A percentile compares a stretch with the other conserved stretches of the same genome.
phyloP scores from a whole-genome alignment of 306 rosid species.

The Vigna angularis region DNA sequence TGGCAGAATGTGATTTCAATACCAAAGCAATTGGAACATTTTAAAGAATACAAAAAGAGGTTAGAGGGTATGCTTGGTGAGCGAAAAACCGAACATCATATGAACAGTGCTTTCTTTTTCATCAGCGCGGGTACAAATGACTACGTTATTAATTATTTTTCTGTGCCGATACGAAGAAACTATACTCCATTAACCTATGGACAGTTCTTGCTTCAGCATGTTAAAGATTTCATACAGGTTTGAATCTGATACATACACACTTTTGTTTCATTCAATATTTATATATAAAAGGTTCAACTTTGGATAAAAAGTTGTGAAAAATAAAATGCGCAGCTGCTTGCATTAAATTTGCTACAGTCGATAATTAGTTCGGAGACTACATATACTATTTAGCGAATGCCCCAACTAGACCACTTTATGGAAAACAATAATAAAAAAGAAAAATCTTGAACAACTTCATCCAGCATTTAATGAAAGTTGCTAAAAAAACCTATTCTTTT shows the following conservation, averaged over 20 bases:
- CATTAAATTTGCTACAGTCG: background rate
- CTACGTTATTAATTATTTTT: conserved; percentile 67
- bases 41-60: conserved; percentile 63
- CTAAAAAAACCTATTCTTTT: too few relatives aligned
- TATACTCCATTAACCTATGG: conserved; percentile 45
- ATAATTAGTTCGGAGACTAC: too few relatives aligned
- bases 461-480: too few relatives aligned
- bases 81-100: conserved; percentile 45
- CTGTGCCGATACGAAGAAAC: conserved; percentile 57
- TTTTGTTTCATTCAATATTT: too few relatives aligned
- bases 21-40: conserved; percentile 59
- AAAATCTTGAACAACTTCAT: too few relatives aligned
- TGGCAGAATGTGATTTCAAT: conserved; percentile 70
- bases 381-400: too few relatives aligned
- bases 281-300: too few relatives aligned
- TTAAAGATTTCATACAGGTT: conserved; percentile 63
- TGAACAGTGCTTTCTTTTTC: conserved; percentile 58
- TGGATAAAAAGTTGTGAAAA: background rate
- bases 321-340: background rate
- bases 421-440: too few relatives aligned
- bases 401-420: too few relatives aligned
- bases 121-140: conserved; percentile 87
- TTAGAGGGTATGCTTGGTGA: conserved; percentile 60
- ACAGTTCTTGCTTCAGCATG: conserved; percentile 58
- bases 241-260: background rate